These are phyloP conservation scores for Chytridiales sp. DNA, from an alignment of 371 early-diverging fungal species.

Conservation along the genomic window DNA sequence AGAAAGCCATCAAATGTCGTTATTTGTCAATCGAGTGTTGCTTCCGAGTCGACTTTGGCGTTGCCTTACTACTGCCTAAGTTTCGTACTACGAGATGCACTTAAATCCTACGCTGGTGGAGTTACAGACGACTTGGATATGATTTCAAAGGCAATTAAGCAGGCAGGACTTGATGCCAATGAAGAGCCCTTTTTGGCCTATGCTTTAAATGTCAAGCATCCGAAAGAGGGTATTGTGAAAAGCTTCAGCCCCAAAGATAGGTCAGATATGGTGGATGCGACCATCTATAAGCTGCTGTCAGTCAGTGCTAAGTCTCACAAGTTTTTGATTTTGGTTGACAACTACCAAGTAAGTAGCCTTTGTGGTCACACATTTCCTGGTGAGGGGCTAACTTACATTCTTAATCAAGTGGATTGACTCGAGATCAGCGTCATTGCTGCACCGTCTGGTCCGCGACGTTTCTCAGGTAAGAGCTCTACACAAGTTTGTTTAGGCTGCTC, in stretches of 20 bases:
- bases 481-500: not conserved
- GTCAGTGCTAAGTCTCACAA: not conserved
- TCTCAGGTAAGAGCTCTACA: slow-evolving; percentile 1
- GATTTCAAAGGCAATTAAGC: not conserved
- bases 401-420: slow-evolving; percentile 4
- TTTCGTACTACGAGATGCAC: not conserved
- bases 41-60: no score
- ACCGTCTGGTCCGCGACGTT: not conserved
- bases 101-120: not conserved
- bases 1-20: no score
- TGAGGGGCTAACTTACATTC: not conserved
- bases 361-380: not conserved
- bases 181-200: not conserved
- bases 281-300: not conserved
- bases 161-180: not conserved
- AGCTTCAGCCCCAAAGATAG: not conserved
- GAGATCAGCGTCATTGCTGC: not conserved
- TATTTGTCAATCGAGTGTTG: no score
- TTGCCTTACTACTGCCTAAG: no score
- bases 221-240: not conserved
- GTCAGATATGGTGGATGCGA: not conserved
- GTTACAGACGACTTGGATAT: not conserved
- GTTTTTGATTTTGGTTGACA: not conserved
- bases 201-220: not conserved
- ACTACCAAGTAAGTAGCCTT: slow-evolving; percentile 9